Evolutionary conservation across 106 monocot genomes (phyloP).

Genomic region (Agapanthus africanus): DNA sequence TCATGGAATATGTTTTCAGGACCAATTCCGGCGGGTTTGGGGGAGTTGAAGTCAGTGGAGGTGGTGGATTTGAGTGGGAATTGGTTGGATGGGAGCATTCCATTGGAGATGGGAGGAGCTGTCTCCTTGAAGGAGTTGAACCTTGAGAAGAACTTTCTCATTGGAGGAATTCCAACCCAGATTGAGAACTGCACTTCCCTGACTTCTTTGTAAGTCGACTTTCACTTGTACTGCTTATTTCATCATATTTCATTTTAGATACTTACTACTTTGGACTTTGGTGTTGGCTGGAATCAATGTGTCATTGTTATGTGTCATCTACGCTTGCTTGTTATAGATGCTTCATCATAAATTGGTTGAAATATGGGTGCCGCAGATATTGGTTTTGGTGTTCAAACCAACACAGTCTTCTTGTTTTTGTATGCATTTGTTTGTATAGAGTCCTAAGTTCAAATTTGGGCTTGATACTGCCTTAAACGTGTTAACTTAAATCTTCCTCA

Average conservation of each 20-base stretch:
- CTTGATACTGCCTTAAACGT: too few relatives aligned
- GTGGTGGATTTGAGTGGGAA: conserved; percentile 61
- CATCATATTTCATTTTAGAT: background rate
- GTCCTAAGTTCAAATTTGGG: too few relatives aligned
- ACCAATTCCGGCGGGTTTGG: conserved; percentile 38
- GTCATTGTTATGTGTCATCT: background rate
- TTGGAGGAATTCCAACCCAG: conserved; percentile 43
- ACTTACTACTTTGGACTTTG: background rate
- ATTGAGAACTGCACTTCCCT: conserved; percentile 53
- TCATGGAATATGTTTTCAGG: conserved; percentile 49
- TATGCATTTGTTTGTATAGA: too few relatives aligned
- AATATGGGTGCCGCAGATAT: too few relatives aligned
- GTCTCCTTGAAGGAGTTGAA: conserved; percentile 29
- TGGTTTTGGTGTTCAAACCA: too few relatives aligned
- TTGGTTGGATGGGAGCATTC: conserved; percentile 48
- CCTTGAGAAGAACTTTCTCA: conserved; percentile 36
- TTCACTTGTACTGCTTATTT: background rate
- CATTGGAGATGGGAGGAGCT: conserved; percentile 46
- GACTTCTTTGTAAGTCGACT: conserved; percentile 62
- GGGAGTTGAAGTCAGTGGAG: conserved; percentile 38
- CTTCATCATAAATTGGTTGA: background rate
- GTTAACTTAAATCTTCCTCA: too few relatives aligned
- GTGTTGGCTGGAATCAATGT: background rate
- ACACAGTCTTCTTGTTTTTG: too few relatives aligned
- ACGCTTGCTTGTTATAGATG: background rate